These are phyloP conservation scores for Shiraia sp. DNA, from an alignment of 2,329 filamentous ascomycete species.

Conservation along the genomic window DNA sequence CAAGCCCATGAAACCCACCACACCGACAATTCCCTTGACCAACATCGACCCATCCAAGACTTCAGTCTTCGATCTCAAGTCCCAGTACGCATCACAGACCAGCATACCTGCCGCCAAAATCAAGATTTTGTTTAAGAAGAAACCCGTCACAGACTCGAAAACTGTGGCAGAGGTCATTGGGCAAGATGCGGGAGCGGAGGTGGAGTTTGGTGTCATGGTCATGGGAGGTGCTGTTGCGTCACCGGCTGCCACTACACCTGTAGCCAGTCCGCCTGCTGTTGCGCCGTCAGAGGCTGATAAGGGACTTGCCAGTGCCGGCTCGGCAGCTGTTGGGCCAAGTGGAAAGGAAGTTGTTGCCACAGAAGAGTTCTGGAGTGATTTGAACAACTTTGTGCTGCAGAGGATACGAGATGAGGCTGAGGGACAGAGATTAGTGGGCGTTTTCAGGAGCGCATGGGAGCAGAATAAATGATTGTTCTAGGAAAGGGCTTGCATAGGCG, in stretches of 20 bases:
- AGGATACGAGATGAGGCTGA: conserved; percentile 71
- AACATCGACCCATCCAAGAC: conserved; percentile 66
- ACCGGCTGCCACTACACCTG: conserved; percentile 47
- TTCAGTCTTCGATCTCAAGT: conserved; percentile 78
- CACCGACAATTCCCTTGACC: conserved; percentile 67
- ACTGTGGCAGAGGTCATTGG: conserved; percentile 72
- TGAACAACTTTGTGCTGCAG: conserved; percentile 79
- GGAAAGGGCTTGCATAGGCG: background rate
- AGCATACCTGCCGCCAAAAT: conserved; percentile 69
- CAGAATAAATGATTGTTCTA: conserved; percentile 26
- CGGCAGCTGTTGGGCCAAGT: conserved; percentile 57
- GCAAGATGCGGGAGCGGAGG: conserved; percentile 55
- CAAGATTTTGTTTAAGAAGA: conserved; percentile 84
- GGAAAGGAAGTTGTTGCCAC: conserved; percentile 66
- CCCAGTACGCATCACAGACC: conserved; percentile 65
- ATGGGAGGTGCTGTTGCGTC: conserved; percentile 63
- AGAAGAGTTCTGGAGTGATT: conserved; percentile 82
- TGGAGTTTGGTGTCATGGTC: conserved; percentile 88
- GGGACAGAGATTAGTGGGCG: conserved; percentile 65
- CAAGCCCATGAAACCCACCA: conserved; percentile 69
- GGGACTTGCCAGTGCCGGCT: conserved; percentile 37
- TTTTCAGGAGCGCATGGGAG: conserved; percentile 76
- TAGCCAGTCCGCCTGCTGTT: conserved; percentile 53
- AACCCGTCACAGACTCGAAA: conserved; percentile 78
- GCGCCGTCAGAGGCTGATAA: conserved; percentile 59